Evolutionary conservation across 305 asterid genomes (phyloP), one percentile per base, ranked within the genome.

Genomic region (Andrographis paniculata): DNA sequence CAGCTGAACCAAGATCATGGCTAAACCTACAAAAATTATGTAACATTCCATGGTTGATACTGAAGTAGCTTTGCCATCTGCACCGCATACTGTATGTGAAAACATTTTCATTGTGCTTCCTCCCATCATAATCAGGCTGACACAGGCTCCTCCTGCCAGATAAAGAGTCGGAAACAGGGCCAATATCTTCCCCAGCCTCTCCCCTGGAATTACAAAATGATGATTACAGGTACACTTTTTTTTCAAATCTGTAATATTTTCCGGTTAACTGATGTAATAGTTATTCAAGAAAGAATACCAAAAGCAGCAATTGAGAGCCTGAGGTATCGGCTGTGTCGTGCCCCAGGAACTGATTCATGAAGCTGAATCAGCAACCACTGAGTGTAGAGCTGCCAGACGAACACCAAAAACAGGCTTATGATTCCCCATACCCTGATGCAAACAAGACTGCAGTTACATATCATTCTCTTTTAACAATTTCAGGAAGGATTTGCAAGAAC

Each of bases 61-160:
- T 6, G 76, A 55, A 50, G 52, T 57, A 0, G 57, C 48, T 47
- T 54, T 49, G 58, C 79, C 58, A 0, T 57, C 43, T 19, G 75
- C 52, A 21, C 66, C 68, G n/a, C 84, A 69, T 0, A 81, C 65
- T 0, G 73, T 73, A 35, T 61, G 77, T 63, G 73, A 71, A 66
- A 88, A 74, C 42, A 78, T 69, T 52, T 75, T 84, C 65, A 88
- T 42, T 41, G 84, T 70, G 66, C 72, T 70, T 11, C 95, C 92
- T 55, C 97, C 97, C 18, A 80, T 79, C 72, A 87, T 82, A 66
- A 84, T 74, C 2, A 84, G 66, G 46, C 88, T 54, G 13, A 84
- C 89, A 36, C 97, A 88, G 35, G 97, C 84, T 36, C 97, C 97
- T 18, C 97, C 94, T 17, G 97, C 82, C 16, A 88, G 71, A 55